Percentiles rank a stretch among this genome's conserved stretches.
These are phyloP conservation scores for Pascua sp. DNA, from an alignment of 1,284 basidiomycete genomes.

Conservation along the genomic window DNA sequence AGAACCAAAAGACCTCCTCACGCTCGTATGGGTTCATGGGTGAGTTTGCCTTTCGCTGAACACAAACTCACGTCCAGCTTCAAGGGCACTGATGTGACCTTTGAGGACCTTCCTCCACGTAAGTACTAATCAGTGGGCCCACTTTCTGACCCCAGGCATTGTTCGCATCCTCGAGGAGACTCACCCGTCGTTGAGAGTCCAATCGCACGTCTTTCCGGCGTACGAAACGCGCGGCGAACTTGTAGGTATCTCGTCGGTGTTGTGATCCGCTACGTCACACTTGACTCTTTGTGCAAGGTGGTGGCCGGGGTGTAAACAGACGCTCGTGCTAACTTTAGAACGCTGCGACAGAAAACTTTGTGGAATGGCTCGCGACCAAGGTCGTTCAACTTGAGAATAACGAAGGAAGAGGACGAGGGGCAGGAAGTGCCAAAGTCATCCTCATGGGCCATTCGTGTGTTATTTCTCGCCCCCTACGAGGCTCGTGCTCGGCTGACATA, in stretches of 20 bases:
- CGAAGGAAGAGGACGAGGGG: slow-evolving; percentile 60
- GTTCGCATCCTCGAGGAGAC: slow-evolving; percentile 64
- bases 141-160: slow-evolving; percentile 56
- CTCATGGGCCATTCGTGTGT: slow-evolving; percentile 84
- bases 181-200: slow-evolving; percentile 55
- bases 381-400: slow-evolving; percentile 75
- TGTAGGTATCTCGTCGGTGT: slow-evolving; percentile 38
- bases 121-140: slow-evolving; percentile 1
- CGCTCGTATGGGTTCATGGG: slow-evolving; percentile 51
- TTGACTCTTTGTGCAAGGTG: background rate
- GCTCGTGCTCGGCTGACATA: background rate
- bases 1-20: slow-evolving; percentile 40
- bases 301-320: too few species aligned
- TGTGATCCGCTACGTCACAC: slow-evolving; percentile 48
- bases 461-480: background rate
- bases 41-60: slow-evolving; percentile 13
- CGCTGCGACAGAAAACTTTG: slow-evolving; percentile 74
- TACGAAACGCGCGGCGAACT: slow-evolving; percentile 90
- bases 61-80: slow-evolving; percentile 31
- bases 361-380: slow-evolving; percentile 80
- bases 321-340: slow-evolving; percentile 52
- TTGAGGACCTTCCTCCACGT: slow-evolving; percentile 49
- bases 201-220: slow-evolving; percentile 77
- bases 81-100: slow-evolving; percentile 51
- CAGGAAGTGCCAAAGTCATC: slow-evolving; percentile 74